Conservation (phyloP, 164 flowering plant genomes). For the Hamamelis virginiana region DNA sequence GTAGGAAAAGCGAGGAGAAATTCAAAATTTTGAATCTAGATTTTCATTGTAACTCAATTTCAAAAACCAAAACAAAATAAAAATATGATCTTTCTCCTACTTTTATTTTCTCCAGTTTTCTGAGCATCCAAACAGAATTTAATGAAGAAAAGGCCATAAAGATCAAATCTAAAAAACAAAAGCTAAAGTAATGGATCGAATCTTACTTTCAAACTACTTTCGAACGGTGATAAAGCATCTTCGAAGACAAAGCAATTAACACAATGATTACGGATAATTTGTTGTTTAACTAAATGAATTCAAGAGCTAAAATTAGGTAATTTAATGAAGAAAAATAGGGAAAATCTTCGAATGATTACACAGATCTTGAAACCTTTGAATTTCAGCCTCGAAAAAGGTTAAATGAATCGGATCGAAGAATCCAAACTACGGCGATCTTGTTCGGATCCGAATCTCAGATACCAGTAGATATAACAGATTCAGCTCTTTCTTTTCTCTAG, state of each 20-base stretch:
- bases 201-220: not conserved
- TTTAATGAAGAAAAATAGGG: too few species aligned
- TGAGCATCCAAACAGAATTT: not conserved
- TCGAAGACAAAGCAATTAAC: not conserved
- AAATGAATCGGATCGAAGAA: constrained; percentile 14
- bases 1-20: too few species aligned
- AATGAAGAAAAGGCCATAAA: too few species aligned
- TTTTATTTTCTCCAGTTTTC: not conserved
- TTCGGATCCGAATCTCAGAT: constrained; percentile 21
- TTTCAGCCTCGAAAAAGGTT: not conserved
- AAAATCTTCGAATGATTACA: not conserved
- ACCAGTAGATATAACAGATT: not conserved
- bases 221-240: not conserved
- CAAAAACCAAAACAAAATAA: too few species aligned
- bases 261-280: too few species aligned
- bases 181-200: not conserved
- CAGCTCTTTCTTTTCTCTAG: constrained; percentile 5
- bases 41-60: too few species aligned
- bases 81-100: too few species aligned
- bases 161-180: too few species aligned
- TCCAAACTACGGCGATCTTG: not conserved
- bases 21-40: too few species aligned
- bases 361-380: not conserved
- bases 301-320: too few species aligned
- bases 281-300: too few species aligned